Conservation (phyloP, 768 basidiomycete species). For the Collybia sp. region DNA sequence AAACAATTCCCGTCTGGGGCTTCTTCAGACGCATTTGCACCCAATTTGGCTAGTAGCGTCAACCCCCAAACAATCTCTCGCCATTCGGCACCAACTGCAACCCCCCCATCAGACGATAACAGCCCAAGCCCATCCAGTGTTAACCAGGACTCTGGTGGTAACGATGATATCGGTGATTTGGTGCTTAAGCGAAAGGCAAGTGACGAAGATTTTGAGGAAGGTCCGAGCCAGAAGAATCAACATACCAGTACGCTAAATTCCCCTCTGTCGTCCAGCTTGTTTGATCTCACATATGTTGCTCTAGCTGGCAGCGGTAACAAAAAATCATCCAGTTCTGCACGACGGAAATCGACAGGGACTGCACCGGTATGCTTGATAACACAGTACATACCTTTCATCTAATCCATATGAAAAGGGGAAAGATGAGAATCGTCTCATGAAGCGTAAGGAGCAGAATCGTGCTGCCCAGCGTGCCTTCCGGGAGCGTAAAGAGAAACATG, state of each 20-base stretch:
- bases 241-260: conserved; percentile 47
- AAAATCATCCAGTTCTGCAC: conserved; percentile 12
- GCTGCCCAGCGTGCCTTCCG: conserved; percentile 97
- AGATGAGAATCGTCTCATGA: conserved; percentile 73
- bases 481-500: conserved; percentile 95
- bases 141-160: conserved; percentile 22
- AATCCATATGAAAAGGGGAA: conserved; percentile 27
- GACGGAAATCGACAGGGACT: conserved; percentile 31
- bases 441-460: conserved; percentile 96
- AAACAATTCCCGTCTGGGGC: conserved; percentile 56
- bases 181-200: conserved; percentile 77
- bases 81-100: conserved; percentile 45
- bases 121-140: conserved; percentile 71
- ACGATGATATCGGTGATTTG: conserved; percentile 39
- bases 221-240: conserved; percentile 62
- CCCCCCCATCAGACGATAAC: conserved; percentile 70
- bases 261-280: not conserved
- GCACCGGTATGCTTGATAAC: conserved; percentile 18
- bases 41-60: conserved; percentile 35
- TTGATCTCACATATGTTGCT: not conserved
- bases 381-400: not conserved
- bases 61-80: conserved; percentile 57
- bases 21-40: conserved; percentile 9
- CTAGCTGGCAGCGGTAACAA: conserved; percentile 15
- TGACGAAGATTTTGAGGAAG: conserved; percentile 55